These are phyloP conservation scores for Aspergillus carbonarius DNA, from an alignment of 2,329 filamentous ascomycete genomes.

Conservation along the genomic window DNA sequence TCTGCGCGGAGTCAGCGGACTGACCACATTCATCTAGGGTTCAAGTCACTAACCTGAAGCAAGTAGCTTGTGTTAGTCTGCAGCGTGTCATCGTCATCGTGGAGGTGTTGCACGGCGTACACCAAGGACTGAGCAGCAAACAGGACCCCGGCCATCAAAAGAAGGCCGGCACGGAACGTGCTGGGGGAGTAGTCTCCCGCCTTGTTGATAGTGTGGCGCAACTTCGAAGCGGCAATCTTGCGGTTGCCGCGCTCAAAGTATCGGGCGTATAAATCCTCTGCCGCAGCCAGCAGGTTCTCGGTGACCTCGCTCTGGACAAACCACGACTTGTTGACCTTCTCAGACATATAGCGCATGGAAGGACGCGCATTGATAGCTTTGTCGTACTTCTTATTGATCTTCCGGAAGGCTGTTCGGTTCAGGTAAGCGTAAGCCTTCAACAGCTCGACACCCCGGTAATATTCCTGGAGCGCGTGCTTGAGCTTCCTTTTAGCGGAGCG, in stretches of 20 bases:
- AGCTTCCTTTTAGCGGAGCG: constrained; percentile 85
- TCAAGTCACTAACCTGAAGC: constrained; percentile 54
- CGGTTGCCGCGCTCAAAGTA: constrained; percentile 94
- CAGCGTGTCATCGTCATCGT: constrained; percentile 50
- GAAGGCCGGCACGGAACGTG: constrained; percentile 62
- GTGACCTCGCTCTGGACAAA: constrained; percentile 88
- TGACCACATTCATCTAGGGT: neutral
- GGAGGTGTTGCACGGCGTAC: constrained; percentile 56
- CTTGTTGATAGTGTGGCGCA: constrained; percentile 68
- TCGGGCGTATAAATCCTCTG: constrained; percentile 88
- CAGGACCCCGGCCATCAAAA: constrained; percentile 67
- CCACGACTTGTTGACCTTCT: constrained; percentile 85
- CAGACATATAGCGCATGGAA: constrained; percentile 77
- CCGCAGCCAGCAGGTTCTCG: constrained; percentile 73
- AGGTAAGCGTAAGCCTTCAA: constrained; percentile 87
- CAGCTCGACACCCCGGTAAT: constrained; percentile 86
- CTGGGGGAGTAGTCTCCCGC: constrained; percentile 58
- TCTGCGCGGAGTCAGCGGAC: constrained; percentile 49
- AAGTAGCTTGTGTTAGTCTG: constrained; percentile 64
- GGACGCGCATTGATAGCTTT: constrained; percentile 80
- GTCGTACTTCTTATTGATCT: constrained; percentile 99
- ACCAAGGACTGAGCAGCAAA: constrained; percentile 66
- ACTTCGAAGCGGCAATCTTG: constrained; percentile 84
- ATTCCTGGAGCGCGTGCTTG: constrained; percentile 87
- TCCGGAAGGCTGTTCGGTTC: constrained; percentile 90